Base-by-base conservation (phyloP, 345 rosid genomes). In the Dimocarpus longan region DNA sequence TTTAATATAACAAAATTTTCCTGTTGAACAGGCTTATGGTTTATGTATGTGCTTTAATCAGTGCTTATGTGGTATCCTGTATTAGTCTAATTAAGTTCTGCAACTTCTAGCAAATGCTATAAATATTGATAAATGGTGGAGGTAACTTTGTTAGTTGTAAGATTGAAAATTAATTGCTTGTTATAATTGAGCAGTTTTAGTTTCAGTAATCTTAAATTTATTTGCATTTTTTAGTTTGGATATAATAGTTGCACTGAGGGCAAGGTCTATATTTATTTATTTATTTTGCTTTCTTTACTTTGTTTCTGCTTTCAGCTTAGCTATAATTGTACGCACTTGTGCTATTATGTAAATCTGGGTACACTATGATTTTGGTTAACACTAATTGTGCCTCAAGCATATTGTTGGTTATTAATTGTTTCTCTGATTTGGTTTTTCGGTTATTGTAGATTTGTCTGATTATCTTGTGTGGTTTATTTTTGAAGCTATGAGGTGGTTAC, bases 401-500 rank as follows among this genome's bases (percentile, higher is more conserved):
- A 39, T 59, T 12, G 44, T 24, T 16, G 4, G 10, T 46, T 12
- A 10, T 26, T n/a, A 52, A 6, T 65, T 8, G 0, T 22, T 66
- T 46, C 66, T 39, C 6, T 15, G 26, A 10, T 24, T 43, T 50
- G 39, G 10, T 46, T 56, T 24, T 24, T 64, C 40, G 70, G 42
- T 5, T 68, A 44, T 26, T 39, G 66, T 54, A 54, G 64, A 52
- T 62, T 68, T 60, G 65, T 65, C 65, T 22, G 24, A 56, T 42
- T 57, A 57, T 57, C 28, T 67, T 44, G 42, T 44, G 69, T 39
- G 24, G 62, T 46, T 60, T 75, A 63, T 5, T 48, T 63, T 32
- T 74, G 76, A 50, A 71, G 80, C 22, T 54, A 19, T 50, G 39
- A 4, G 15, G 32, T 64, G 60, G 64, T 70, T 75, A 24, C 44